Evolutionary conservation across 2,329 filamentous ascomycete species (phyloP).

Genomic region (Fusarium multiceps): DNA sequence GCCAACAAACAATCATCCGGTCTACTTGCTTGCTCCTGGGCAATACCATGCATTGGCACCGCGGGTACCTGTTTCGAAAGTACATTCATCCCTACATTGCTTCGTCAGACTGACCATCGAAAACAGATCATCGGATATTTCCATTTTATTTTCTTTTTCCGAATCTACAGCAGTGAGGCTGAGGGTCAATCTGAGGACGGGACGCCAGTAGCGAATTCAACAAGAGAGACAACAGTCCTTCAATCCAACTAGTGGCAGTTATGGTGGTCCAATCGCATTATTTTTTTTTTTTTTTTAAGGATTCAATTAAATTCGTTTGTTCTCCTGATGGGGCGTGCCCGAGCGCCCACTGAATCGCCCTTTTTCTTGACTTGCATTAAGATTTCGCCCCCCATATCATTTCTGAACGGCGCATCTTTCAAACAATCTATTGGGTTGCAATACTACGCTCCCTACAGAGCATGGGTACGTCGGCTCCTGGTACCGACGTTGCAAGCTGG

Average conservation of each 20-base stretch:
- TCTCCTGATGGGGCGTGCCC: slow-evolving; percentile 28
- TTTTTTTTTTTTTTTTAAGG: slow-evolving; percentile 23
- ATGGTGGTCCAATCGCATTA: slow-evolving; percentile 20
- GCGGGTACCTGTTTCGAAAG: background rate
- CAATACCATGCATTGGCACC: background rate
- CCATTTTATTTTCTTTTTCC: slow-evolving; percentile 2
- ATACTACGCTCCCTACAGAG: background rate
- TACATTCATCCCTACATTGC: background rate
- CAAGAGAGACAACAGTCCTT: slow-evolving; percentile 17
- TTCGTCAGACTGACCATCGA: background rate
- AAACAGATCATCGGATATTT: slow-evolving; percentile 1
- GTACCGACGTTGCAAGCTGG: slow-evolving; percentile 36
- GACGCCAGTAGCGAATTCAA: slow-evolving; percentile 12
- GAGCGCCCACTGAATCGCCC: slow-evolving; percentile 21
- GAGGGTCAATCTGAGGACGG: slow-evolving; percentile 7
- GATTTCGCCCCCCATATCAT: slow-evolving; percentile 9
- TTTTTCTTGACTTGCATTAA: slow-evolving; percentile 15
- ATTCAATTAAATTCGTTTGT: slow-evolving; percentile 24
- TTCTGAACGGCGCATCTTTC: slow-evolving; percentile 1
- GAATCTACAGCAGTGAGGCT: slow-evolving; percentile 26
- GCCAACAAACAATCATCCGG: slow-evolving; percentile 15
- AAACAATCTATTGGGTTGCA: background rate
- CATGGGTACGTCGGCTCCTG: slow-evolving; percentile 41
- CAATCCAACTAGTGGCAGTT: slow-evolving; percentile 11
- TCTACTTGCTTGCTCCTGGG: background rate